Percentiles rank a stretch among this genome's conserved stretches.
These are phyloP conservation scores for Przewalskia tangutica DNA, from an alignment of 257 asterid genomes.

Conservation along the genomic window DNA sequence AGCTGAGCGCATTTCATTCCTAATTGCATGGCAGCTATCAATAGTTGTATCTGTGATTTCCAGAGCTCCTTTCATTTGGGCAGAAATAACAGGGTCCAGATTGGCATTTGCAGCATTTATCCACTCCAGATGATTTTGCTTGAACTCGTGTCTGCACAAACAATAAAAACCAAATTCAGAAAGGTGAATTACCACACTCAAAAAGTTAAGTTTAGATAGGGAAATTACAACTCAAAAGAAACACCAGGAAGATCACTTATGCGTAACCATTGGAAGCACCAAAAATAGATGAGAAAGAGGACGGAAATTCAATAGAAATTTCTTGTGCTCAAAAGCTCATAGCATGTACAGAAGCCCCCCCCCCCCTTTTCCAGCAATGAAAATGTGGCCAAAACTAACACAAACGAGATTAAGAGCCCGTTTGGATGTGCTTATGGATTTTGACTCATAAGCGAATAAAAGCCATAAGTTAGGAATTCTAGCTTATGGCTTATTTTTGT, in stretches of 20 bases:
- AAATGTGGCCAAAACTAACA: not conserved
- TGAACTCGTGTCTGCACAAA: slow-evolving; percentile 62
- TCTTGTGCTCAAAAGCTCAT: not conserved
- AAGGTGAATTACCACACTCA: not conserved
- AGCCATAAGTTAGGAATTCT: too few relatives aligned
- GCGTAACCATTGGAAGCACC: not conserved
- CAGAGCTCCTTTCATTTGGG: slow-evolving; percentile 29
- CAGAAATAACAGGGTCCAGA: slow-evolving; percentile 54
- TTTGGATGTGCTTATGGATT: too few relatives aligned
- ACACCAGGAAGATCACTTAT: not conserved
- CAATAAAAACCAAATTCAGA: not conserved
- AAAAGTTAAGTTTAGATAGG: not conserved
- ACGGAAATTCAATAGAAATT: not conserved
- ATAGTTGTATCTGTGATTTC: slow-evolving; percentile 42
- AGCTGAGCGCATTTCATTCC: slow-evolving; percentile 72
- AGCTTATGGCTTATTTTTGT: too few relatives aligned
- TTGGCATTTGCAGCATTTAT: slow-evolving; percentile 54
- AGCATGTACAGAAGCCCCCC: not conserved
- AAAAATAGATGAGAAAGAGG: not conserved
- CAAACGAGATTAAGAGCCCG: not conserved
- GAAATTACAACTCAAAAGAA: not conserved
- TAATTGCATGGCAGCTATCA: slow-evolving; percentile 52
- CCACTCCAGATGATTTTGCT: slow-evolving; percentile 72
- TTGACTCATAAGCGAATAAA: too few relatives aligned
- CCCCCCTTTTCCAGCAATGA: not conserved